Evolutionary conservation across 352 stramenopile species (phyloP).

Genomic region (Globisporangium cystogenes): DNA sequence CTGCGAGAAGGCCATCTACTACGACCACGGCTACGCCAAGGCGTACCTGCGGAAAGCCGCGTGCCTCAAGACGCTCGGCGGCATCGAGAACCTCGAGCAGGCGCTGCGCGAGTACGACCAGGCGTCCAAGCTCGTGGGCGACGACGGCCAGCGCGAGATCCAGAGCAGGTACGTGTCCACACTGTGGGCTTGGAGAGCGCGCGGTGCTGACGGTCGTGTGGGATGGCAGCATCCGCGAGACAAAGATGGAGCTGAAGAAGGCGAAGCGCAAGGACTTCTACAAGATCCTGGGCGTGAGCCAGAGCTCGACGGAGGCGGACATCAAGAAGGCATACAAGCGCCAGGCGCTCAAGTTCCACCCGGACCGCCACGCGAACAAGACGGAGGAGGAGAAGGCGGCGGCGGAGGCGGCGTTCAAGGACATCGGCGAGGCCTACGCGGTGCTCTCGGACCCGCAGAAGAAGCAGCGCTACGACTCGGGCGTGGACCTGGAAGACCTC

Average conservation of each 20-base stretch:
- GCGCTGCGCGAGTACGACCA: slow-evolving; percentile 89
- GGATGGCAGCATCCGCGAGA: slow-evolving; percentile 65
- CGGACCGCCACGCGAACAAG: slow-evolving; percentile 92
- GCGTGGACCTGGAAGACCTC: slow-evolving; percentile 92
- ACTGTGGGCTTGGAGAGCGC: too few species aligned
- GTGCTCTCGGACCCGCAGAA: slow-evolving; percentile 89
- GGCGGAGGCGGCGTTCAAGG: slow-evolving; percentile 93
- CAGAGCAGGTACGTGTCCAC: slow-evolving; percentile 44
- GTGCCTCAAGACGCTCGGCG: slow-evolving; percentile 70
- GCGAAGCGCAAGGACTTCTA: slow-evolving; percentile 97
- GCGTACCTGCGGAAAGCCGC: slow-evolving; percentile 80
- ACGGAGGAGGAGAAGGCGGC: slow-evolving; percentile 88
- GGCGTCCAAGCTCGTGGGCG: slow-evolving; percentile 79
- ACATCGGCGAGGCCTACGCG: slow-evolving; percentile 92
- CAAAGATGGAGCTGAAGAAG: slow-evolving; percentile 92
- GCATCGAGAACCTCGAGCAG: slow-evolving; percentile 87
- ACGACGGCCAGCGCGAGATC: slow-evolving; percentile 79
- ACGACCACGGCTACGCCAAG: slow-evolving; percentile 91
- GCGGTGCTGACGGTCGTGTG: background rate
- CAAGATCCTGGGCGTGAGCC: slow-evolving; percentile 84
- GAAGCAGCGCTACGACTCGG: slow-evolving; percentile 92
- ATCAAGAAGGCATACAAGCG: slow-evolving; percentile 99
- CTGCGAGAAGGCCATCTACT: slow-evolving; percentile 87
- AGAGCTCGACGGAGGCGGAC: slow-evolving; percentile 83
- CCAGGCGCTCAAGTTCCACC: slow-evolving; percentile 93